Base-by-base conservation (phyloP, 176 grass and related monocot genomes). In the Cenchrus fungigraminus region DNA sequence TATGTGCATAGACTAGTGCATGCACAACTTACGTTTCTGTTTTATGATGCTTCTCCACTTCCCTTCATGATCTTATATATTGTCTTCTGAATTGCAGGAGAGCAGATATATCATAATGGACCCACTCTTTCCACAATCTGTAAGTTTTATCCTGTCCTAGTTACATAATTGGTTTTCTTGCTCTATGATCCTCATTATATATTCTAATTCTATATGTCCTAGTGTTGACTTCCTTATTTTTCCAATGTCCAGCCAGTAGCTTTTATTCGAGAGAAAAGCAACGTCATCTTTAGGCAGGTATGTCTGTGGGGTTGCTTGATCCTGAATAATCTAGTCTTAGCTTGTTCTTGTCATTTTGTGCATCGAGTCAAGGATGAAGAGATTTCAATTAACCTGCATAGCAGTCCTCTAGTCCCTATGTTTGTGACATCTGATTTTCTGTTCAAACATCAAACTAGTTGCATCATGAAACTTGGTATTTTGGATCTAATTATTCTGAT, bases 271-370 rank as follows among this genome's bases (percentile, higher is more conserved):
- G 97, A 98, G 90, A 86, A 91, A 87, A 98, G 93, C 87, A 98
- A 95, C 86, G 53, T 94, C 67, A 92, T 98, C 47, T 89, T 89
- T 87, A 95, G 97, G 78, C 97, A 98, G 93, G 97, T 95, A 95
- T 5, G 45, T 69, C 64, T 40, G 11, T 28, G 60, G 53, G 31
- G 68, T 66, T 56, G 49, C 42, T 79, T 83, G 58, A 52, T 79
- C 67, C n/a, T 83, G 66, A 79, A 71, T 49, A 42, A 86, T 31
- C 55, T 73, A 73, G 3, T 52, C 17, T 64, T 86, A 59, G 6
- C 57, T 58, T 64, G 6, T 31, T 51, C 49, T 78, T 53, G 6
- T 13, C 34, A 71, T 55, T 85, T 73, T 63, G 1, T 82, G 62
- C 20, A 58, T 51, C 56, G 8, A n/a, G 31, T 74, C 42, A 28